Evolutionary conservation across 306 rosid genomes (phyloP), one percentile per base, ranked within the genome.

Genomic region (Lathyrus tuberosus): DNA sequence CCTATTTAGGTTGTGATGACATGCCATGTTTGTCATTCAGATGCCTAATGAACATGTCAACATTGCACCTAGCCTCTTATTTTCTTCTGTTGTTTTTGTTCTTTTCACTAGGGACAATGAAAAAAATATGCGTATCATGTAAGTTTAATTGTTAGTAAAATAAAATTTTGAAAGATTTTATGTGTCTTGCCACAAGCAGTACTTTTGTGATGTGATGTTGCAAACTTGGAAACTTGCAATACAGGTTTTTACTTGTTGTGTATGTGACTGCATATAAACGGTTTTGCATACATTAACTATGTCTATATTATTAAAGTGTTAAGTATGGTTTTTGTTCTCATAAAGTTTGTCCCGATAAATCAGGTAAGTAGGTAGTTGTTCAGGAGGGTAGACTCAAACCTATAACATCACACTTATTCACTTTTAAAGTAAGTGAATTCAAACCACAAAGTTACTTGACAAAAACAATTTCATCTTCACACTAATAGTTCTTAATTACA

Each of bases 1-100:
- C 84, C 74, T 48, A 28, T 67, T 65, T 61, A 26, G 20, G 12
- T 62, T 46, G 16, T 66, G 59, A 51, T 71, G 51, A 60, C 71
- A 40, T 65, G n/a, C 52, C 46, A 75, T 60, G 65, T 38, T 30
- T 40, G 33, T 42, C 30, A 16, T 48, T 15, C 42, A 59, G n/a
- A 53, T 53, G 33, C 14, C 4, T 57, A 35, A 65, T 47, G 44
- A 59, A 30, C n/a, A 56, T 71, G 11, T 33, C 48, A 52, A 51
- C 71, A 18, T 8, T 47, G 16, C 35, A 13, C 31, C 22, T 18
- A 48, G 46, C 65, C 73, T 2, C 57, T 26, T 28, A 16, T 56
- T 57, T 57, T 57, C 30, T 46, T 16, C 16, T 6, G 10, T 33
- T 2, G 44, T 73, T 16, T 28, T 11, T 65, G 69, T 20, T 28